Evolutionary conservation across 2,329 filamentous ascomycete genomes (phyloP).

Genomic region (Rutstroemia sp.): DNA sequence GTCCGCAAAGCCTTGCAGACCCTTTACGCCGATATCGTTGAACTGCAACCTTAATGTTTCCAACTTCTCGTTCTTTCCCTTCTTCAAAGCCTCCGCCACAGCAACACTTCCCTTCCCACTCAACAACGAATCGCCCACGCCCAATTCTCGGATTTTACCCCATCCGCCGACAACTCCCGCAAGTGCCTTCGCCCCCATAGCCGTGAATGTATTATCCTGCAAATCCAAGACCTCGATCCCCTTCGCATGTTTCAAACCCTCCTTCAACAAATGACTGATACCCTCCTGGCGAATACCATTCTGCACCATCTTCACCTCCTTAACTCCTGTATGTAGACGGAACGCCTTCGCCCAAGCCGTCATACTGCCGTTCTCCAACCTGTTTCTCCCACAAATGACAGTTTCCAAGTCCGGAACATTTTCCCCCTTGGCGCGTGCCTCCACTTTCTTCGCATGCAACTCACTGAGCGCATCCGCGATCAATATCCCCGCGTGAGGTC

Average conservation of each 20-base stretch:
- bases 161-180: slow-evolving; percentile 68
- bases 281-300: slow-evolving; percentile 96
- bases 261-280: slow-evolving; percentile 69
- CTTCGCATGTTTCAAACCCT: slow-evolving; percentile 66
- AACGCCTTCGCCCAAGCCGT: slow-evolving; percentile 86
- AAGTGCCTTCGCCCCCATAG: slow-evolving; percentile 70
- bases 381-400: slow-evolving; percentile 93
- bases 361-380: slow-evolving; percentile 95
- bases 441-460: slow-evolving; percentile 77
- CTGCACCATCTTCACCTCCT: slow-evolving; percentile 92
- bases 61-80: slow-evolving; percentile 71
- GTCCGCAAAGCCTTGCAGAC: slow-evolving; percentile 62
- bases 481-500: slow-evolving; percentile 80
- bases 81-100: slow-evolving; percentile 64
- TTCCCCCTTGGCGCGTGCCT: slow-evolving; percentile 62
- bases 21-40: slow-evolving; percentile 82
- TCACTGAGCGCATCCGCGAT: slow-evolving; percentile 81
- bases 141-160: slow-evolving; percentile 72
- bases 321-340: slow-evolving; percentile 72
- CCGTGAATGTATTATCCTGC: slow-evolving; percentile 96
- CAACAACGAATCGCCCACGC: slow-evolving; percentile 81
- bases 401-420: slow-evolving; percentile 82
- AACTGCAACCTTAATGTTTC: slow-evolving; percentile 80
- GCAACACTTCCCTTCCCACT: slow-evolving; percentile 68
- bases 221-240: slow-evolving; percentile 74